Percentiles rank a stretch among this genome's conserved stretches.
phyloP scores from a whole-genome alignment of 148 eudicot species.

The Vaccinium corymbosum region DNA sequence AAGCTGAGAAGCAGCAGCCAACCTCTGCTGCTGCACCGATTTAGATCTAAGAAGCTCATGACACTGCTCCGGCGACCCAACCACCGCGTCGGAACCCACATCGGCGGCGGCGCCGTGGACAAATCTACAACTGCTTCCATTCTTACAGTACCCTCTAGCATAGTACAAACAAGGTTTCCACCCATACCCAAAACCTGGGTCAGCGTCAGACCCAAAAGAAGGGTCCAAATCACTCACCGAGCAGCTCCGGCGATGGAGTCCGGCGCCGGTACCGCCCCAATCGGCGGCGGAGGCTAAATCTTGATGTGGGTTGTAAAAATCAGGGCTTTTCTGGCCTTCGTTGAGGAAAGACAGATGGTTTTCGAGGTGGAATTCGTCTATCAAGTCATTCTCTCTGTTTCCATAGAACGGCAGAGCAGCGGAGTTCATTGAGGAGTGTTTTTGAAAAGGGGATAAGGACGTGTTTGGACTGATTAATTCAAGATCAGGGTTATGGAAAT shows the following conservation, averaged over 20 bases:
- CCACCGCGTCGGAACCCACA: conserved; percentile 19
- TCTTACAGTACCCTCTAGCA: conserved; percentile 91
- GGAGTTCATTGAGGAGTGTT: conserved; percentile 36
- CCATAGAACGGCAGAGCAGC: conserved; percentile 54
- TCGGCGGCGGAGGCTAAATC: conserved; percentile 25
- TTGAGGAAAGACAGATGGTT: conserved; percentile 67
- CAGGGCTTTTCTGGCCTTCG: conserved; percentile 36
- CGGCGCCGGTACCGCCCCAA: conserved; percentile 16
- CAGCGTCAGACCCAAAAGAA: conserved; percentile 35
- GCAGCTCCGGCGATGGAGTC: conserved; percentile 61
- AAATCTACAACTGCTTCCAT: conserved; percentile 72
- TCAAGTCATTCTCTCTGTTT: conserved; percentile 29
- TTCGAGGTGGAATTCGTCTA: conserved; percentile 70
- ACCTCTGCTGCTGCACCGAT: conserved; percentile 61
- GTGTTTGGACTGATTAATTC: conserved; percentile 31
- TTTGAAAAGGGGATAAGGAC: background rate
- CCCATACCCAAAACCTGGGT: conserved; percentile 45
- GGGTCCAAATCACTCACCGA: conserved; percentile 62
- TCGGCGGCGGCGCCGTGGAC: conserved; percentile 44
- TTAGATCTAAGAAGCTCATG: conserved; percentile 73
- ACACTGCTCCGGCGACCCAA: conserved; percentile 67
- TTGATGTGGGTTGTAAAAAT: conserved; percentile 29
- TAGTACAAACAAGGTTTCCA: conserved; percentile 85
- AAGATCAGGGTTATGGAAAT: conserved; percentile 33
- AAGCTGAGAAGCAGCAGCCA: conserved; percentile 45